These are phyloP conservation scores for Typha latifolia DNA, from an alignment of 176 grass and related monocot species.

Conservation along the genomic window DNA sequence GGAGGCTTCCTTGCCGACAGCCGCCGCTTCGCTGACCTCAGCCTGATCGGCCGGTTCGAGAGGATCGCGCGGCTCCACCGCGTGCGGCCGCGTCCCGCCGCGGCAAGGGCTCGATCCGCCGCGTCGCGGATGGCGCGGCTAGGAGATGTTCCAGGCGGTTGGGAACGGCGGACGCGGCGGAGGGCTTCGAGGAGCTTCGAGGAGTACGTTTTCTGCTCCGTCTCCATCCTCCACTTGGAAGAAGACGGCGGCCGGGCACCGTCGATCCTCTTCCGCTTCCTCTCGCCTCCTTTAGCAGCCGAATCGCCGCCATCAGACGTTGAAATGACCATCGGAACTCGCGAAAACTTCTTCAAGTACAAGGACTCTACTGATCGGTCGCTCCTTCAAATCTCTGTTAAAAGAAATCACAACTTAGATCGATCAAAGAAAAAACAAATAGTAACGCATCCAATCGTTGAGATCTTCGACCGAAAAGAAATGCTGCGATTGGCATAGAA, in stretches of 20 bases:
- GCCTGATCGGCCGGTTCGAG: slow-evolving; percentile 24
- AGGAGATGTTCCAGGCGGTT: neutral
- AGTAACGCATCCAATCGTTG: no score
- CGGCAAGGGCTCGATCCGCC: slow-evolving; percentile 65
- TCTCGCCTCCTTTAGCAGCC: slow-evolving; percentile 13
- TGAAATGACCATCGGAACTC: neutral
- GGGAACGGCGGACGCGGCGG: slow-evolving; percentile 36
- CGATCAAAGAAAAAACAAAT: no score
- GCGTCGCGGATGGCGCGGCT: slow-evolving; percentile 44
- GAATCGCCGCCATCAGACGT: slow-evolving; percentile 33
- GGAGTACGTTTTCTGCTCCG: slow-evolving; percentile 67
- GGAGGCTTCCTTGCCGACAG: slow-evolving; percentile 9
- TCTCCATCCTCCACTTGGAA: slow-evolving; percentile 69
- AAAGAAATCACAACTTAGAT: no score
- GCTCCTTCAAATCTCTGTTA: no score
- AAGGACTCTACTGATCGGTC: no score
- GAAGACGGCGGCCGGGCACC: neutral
- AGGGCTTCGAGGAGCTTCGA: slow-evolving; percentile 81
- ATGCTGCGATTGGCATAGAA: no score
- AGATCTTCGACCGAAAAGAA: no score
- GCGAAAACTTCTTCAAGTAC: no score
- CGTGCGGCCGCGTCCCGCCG: slow-evolving; percentile 49
- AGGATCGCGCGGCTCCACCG: slow-evolving; percentile 96
- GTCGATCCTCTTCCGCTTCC: slow-evolving; percentile 39
- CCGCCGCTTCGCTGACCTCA: slow-evolving; percentile 26